Percentiles rank a stretch among this genome's conserved stretches.
These are phyloP conservation scores for Floccularia luteovirens DNA, from an alignment of 768 basidiomycete genomes.

Conservation along the genomic window DNA sequence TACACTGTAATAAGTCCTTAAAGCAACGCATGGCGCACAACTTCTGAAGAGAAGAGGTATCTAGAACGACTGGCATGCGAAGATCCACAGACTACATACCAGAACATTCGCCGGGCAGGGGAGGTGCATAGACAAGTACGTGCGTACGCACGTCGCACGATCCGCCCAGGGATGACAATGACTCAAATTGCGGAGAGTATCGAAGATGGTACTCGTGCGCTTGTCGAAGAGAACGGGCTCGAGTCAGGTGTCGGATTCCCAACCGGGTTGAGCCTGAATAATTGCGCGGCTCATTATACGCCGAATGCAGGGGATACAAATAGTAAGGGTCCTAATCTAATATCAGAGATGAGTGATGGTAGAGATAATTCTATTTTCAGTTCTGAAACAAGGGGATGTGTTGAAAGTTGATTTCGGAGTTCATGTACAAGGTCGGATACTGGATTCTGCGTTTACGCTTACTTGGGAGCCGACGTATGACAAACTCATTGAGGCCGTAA, in stretches of 20 bases:
- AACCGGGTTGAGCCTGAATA: slow-evolving; percentile 88
- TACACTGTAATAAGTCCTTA: slow-evolving; percentile 3
- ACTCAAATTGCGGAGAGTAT: slow-evolving; percentile 91
- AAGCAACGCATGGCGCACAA: slow-evolving; percentile 83
- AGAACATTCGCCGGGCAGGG: slow-evolving; percentile 85
- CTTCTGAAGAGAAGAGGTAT: slow-evolving; percentile 86
- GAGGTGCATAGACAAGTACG: slow-evolving; percentile 95
- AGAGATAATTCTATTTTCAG: slow-evolving; percentile 36
- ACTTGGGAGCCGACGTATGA: slow-evolving; percentile 87
- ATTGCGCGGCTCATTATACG: slow-evolving; percentile 94
- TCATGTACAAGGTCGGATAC: slow-evolving; percentile 92
- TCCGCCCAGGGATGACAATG: slow-evolving; percentile 91
- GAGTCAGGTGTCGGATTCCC: slow-evolving; percentile 92
- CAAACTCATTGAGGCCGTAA: slow-evolving; percentile 82
- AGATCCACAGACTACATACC: slow-evolving; percentile 82
- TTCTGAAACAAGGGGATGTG: slow-evolving; percentile 77
- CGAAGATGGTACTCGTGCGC: slow-evolving; percentile 83
- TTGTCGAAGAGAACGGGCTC: slow-evolving; percentile 87
- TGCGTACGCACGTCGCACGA: slow-evolving; percentile 68
- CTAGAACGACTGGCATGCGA: slow-evolving; percentile 70
- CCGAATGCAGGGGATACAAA: slow-evolving; percentile 90
- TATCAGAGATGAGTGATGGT: slow-evolving; percentile 2
- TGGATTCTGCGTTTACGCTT: slow-evolving; percentile 95
- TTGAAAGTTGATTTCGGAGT: slow-evolving; percentile 98
- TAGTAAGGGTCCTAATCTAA: slow-evolving; percentile 30